Base-by-base conservation (phyloP, 2,329 filamentous ascomycete species). In the Epichloe festucae region DNA sequence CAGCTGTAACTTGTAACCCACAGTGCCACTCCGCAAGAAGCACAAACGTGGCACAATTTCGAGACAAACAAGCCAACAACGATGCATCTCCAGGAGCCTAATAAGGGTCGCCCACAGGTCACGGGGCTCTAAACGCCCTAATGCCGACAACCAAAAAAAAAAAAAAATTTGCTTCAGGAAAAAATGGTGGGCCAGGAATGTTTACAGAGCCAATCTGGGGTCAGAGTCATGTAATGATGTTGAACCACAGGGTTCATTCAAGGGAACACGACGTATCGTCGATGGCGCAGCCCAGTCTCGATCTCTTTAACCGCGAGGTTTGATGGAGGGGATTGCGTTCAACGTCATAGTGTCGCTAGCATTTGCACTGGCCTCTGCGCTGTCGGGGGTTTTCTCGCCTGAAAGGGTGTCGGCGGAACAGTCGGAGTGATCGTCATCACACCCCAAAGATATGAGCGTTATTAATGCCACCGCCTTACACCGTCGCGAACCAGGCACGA, bases 261-360 rank as follows among this genome's bases (percentile, higher is more conserved):
- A 31, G 11, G 23, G 31, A 52, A 38, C 17, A 52, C 50, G 38
- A 31, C 38, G 17, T 48, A 56, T 57, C 48, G 53, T 53, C 53
- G 56, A 57, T 57, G 50, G 50, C 48, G 39, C 47, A 42, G 49
- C 52, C 52, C 27, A 34, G 27, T 50, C 12, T 40, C 53, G 52
- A 54, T 52, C 46, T 19, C 46, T 15, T 50, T 50, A 34, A 38
- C 31, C 21, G n/a, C 15, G 40, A 43, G 14, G 14, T 52, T 48
- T 41, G 49, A 53, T 48, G n/a, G 7, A 19, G 23, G 35, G 23
- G 23, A 50, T 31, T 51, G 41, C 49, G 27, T 46, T 12, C 12
- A 41, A 43, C 44, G 49, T 51, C 49, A 49, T 27, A n/a, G 40
- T 52, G 36, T 21, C 50, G 42, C 46, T 38, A 46, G 27, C 27